phyloP scores from a whole-genome alignment of 2,329 filamentous ascomycete genomes.

The Paraphoma chrysanthemicola region DNA sequence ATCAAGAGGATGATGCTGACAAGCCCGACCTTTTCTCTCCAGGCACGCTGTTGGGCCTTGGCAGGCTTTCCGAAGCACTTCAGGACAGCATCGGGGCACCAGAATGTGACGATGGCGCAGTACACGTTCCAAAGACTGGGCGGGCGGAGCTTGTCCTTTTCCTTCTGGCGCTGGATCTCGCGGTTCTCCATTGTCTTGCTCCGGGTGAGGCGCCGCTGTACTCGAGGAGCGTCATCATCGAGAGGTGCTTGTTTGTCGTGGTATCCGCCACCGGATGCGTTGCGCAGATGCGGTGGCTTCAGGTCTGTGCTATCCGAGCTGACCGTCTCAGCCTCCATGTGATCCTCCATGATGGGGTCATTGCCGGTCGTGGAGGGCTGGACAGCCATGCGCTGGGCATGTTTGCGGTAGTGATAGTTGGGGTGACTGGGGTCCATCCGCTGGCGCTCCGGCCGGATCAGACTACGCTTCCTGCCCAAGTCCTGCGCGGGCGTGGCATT shows the following conservation, averaged over 20 bases:
- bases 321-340: conserved; percentile 59
- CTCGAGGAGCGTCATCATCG: conserved; percentile 30
- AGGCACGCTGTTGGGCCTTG: conserved; percentile 87
- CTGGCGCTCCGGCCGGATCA: conserved; percentile 87
- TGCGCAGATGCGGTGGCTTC: conserved; percentile 51
- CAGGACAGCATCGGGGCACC: conserved; percentile 86
- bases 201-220: conserved; percentile 71
- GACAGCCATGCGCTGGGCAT: conserved; percentile 91
- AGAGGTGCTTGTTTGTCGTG: conserved; percentile 46
- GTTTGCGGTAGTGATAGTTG: conserved; percentile 94
- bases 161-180: conserved; percentile 65
- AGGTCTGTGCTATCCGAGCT: conserved; percentile 70
- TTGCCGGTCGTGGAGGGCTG: conserved; percentile 91
- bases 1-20: conserved; percentile 92
- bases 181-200: conserved; percentile 66
- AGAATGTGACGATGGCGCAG: conserved; percentile 92
- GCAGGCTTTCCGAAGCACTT: conserved; percentile 84
- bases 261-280: conserved; percentile 48
- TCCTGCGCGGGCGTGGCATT: conserved; percentile 53
- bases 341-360: conserved; percentile 82
- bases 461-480: conserved; percentile 77
- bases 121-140: conserved; percentile 95
- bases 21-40: conserved; percentile 97
- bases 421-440: conserved; percentile 86
- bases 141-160: conserved; percentile 71